Evolutionary conservation across 75 land plant genomes (phyloP), one percentile per base, ranked within the genome.

Genomic region (Adiantum capillusveneris): DNA sequence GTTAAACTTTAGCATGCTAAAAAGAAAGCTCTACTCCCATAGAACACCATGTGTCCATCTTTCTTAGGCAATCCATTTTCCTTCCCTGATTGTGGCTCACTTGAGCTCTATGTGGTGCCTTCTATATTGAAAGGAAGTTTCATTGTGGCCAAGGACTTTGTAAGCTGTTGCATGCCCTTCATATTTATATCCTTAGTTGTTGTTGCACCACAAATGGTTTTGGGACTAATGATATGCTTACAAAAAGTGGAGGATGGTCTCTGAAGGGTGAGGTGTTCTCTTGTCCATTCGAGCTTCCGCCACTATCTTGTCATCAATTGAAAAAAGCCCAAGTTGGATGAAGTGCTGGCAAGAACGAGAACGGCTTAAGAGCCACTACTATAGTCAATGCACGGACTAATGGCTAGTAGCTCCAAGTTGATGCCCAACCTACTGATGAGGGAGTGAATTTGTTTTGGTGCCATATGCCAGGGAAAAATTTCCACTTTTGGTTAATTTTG

Each of bases 161-260:
- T 79, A 46, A 86, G 83, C 37, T 86, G 90, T 12, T 86, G 90
- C 90, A 86, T 86, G 59, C 90, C 83, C 57, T 66, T 79, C 86
- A 79, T 83, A 60, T 86, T 83, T 86, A 86, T 80, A 60, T 83
- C 83, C 24, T 80, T 46, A 86, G 83, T 31, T 86, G 82, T 28
- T 86, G 70, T 46, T 46, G 49, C 77, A 83, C 77, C 48, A 74
- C 79, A 11, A 54, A 60, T 51, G 72, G 70, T 43, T 86, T 83
- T 11, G 71, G 73, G 28, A 80, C 86, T 13, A 74, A 24, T 9
- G 65, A 72, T 29, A 75, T 55, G 36, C 63, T 70, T 14, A 63
- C 69, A n/a, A 80, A 11, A 19, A 78, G 75, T 11, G 71, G 60
- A 26, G 72, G 50, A 45, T 75, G 67, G 3, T 17, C 5, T 2